Conservation (phyloP, 208 protist species). For the Crithidia mellificae region DNA sequence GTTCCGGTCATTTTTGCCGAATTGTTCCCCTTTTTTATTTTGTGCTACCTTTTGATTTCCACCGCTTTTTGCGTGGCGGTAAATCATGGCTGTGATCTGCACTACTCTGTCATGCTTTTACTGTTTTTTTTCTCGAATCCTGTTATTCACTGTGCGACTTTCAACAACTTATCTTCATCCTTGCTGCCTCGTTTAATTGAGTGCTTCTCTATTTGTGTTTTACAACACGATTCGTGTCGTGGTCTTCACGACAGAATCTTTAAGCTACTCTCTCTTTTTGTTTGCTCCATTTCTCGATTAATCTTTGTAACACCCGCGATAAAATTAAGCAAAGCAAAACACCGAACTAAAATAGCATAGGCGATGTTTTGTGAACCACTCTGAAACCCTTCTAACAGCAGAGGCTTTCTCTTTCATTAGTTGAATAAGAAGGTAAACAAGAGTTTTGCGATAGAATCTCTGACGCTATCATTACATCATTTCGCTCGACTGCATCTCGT, state of each 20-base stretch:
- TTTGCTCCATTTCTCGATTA: neutral
- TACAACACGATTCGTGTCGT: neutral
- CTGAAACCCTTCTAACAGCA: no score
- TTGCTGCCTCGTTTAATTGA: neutral
- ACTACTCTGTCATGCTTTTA: neutral
- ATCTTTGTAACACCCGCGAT: neutral
- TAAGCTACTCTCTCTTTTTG: neutral
- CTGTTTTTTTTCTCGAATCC: constrained; percentile 19
- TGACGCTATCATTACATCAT: no score
- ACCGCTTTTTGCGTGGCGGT: neutral
- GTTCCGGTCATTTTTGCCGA: neutral
- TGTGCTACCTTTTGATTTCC: neutral
- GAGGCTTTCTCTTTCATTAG: no score
- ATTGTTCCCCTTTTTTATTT: neutral
- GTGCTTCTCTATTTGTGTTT: neutral
- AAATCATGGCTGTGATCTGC: constrained; percentile 9
- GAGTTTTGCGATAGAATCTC: no score
- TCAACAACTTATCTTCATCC: neutral
- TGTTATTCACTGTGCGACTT: constrained; percentile 4
- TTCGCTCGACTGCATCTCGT: no score
- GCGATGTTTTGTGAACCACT: neutral
- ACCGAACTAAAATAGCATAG: neutral
- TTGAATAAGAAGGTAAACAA: no score
- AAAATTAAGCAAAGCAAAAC: neutral
- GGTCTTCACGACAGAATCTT: neutral